These are phyloP conservation scores for Senecio squalidus DNA, from an alignment of 140 eudicot species.

Conservation along the genomic window DNA sequence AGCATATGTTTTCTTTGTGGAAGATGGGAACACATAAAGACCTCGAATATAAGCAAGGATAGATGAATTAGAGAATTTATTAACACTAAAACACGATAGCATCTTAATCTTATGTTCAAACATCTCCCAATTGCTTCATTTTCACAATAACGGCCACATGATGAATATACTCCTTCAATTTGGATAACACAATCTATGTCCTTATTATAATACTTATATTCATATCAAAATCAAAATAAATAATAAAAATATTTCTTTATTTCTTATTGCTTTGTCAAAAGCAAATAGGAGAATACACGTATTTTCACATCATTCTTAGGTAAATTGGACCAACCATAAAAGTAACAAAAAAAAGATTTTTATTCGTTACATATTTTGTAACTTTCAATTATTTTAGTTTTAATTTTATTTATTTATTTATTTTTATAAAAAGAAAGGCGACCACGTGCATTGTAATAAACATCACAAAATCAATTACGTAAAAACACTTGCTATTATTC, in stretches of 20 bases:
- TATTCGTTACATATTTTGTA: not conserved
- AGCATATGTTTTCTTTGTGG: too few relatives aligned
- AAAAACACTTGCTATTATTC: slow-evolving; percentile 21
- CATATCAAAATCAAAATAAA: not conserved
- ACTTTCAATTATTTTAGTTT: not conserved
- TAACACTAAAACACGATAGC: slow-evolving; percentile 10
- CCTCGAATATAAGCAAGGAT: too few relatives aligned
- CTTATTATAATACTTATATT: not conserved
- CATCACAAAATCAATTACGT: slow-evolving; percentile 23
- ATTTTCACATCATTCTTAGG: not conserved
- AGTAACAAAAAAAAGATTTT: not conserved
- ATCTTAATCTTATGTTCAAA: slow-evolving; percentile 4
- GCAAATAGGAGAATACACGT: not conserved
- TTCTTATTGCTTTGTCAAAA: not conserved
- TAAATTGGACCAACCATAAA: not conserved
- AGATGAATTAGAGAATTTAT: not conserved
- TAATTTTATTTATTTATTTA: not conserved
- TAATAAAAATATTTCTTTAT: not conserved
- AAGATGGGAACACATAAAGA: too few relatives aligned
- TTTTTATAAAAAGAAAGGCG: slow-evolving; percentile 19
- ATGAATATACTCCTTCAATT: not conserved
- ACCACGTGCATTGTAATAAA: slow-evolving; percentile 29
- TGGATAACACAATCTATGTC: not conserved
- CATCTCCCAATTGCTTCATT: slow-evolving; percentile 16
- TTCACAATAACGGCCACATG: slow-evolving; percentile 11